Conservation (phyloP, 805 yeast genomes). For the Yamadazyma ubonensis region DNA sequence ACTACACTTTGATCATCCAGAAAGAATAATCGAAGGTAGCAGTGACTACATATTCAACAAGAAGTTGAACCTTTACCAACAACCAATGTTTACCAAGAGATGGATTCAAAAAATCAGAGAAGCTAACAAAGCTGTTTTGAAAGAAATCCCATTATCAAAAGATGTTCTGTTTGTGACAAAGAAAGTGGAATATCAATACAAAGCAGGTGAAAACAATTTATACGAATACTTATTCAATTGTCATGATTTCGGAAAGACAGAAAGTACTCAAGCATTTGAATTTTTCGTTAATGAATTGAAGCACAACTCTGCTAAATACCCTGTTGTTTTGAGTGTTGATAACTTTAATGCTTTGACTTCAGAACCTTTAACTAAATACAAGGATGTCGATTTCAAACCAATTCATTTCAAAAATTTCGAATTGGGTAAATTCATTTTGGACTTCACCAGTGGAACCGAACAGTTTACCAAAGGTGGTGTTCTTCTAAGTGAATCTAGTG, state of each 20-base stretch:
- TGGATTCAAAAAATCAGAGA: slow-evolving; percentile 49
- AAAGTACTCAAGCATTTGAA: slow-evolving; percentile 48
- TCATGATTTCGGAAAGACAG: slow-evolving; percentile 38
- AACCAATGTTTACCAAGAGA: slow-evolving; percentile 72
- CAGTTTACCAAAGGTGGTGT: slow-evolving; percentile 63
- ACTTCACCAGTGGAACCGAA: slow-evolving; percentile 51
- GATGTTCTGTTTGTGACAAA: slow-evolving; percentile 34
- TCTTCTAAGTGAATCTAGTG: slow-evolving; percentile 60
- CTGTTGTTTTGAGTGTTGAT: slow-evolving; percentile 71
- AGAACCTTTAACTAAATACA: slow-evolving; percentile 56
- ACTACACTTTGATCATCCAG: slow-evolving; percentile 64
- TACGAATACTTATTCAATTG: slow-evolving; percentile 44
- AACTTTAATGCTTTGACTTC: slow-evolving; percentile 65
- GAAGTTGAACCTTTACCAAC: slow-evolving; percentile 53
- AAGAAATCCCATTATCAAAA: slow-evolving; percentile 33
- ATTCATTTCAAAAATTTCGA: slow-evolving; percentile 65
- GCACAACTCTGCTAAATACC: slow-evolving; percentile 46
- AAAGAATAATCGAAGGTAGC: slow-evolving; percentile 65
- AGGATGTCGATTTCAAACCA: slow-evolving; percentile 51
- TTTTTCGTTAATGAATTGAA: slow-evolving; percentile 55
- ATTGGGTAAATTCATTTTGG: slow-evolving; percentile 55
- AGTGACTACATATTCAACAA: slow-evolving; percentile 62
- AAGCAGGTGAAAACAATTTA: slow-evolving; percentile 36
- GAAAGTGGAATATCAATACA: slow-evolving; percentile 31
- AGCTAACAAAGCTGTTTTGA: slow-evolving; percentile 35